phyloP scores from a whole-genome alignment of 495 filamentous ascomycete species.

The Neurospora cerealis region DNA sequence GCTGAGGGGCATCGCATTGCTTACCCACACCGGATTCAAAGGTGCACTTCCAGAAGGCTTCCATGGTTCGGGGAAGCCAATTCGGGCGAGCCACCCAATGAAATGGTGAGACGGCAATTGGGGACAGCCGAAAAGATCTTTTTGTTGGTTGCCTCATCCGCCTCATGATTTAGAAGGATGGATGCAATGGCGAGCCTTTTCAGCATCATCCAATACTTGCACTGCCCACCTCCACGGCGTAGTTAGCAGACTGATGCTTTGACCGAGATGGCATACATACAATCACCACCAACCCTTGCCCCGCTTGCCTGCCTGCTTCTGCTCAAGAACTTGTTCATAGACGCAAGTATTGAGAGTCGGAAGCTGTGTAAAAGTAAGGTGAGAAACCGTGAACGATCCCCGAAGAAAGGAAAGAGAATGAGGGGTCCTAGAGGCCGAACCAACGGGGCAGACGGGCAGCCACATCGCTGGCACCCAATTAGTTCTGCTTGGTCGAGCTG shows the following conservation, averaged over 20 bases:
- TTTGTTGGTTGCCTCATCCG: background rate
- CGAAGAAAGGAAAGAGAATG: background rate
- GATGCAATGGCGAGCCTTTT: background rate
- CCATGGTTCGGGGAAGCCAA: background rate
- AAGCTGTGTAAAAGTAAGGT: background rate
- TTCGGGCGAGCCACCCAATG: background rate
- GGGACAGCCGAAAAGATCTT: background rate
- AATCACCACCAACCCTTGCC: background rate
- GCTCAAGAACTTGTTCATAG: background rate
- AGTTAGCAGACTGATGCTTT: background rate
- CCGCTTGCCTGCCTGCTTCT: background rate
- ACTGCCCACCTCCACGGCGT: background rate
- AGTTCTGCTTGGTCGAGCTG: background rate
- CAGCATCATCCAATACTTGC: background rate
- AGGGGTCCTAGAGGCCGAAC: background rate
- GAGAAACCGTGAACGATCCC: background rate
- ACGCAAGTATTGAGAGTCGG: background rate
- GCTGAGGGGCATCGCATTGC: background rate
- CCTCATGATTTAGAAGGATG: background rate
- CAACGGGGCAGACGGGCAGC: background rate
- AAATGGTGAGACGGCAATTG: background rate
- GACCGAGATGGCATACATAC: background rate
- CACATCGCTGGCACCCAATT: background rate
- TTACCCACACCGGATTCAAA: background rate
- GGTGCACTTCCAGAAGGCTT: background rate